Evolutionary conservation across 1,284 basidiomycete genomes (phyloP), one percentile per base, ranked within the genome.

Genomic region (Cryptococcus maquisensis): DNA sequence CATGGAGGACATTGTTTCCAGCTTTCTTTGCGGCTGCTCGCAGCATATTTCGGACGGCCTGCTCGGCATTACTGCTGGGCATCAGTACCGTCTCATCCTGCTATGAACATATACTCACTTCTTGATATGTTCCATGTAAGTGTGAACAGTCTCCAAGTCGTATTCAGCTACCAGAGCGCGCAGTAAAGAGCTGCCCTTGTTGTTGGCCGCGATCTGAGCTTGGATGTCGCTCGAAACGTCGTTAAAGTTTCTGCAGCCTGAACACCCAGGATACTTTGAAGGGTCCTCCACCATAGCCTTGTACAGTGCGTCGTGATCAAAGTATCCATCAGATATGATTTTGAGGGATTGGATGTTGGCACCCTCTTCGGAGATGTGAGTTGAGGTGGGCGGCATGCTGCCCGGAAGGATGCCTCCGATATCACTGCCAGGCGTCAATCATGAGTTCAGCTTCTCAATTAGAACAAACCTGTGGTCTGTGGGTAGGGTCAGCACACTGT

Each of bases 141-240:
- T 83, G 69, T 97, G 92, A 2, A 97, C 94, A 1, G 85, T 91
- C 51, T 84, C 78, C 37, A 97, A 80, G 3, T 87, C 84, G 69
- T 95, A 96, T 64, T 98, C 92, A 7, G 84, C 82, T 39, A 95
- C 86, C 61, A 97, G 87, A 83, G 69, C 51, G 4, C 62, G 59
- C 32, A 93, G 83, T 8, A 93, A 80, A 61, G 88, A 86, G 24
- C 88, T 85, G 15, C 92, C 94, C 78, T 96, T 97, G 75, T 95
- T 85, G 72, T 96, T 97, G 16, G 95, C 94, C 0, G 93, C 90
- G 56, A 98, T 88, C 95, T 93, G 68, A 38, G 94, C 93, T 73
- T 94, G 92, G 55, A 97, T 73, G 72, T 97, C 94, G 62, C 88
- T 91, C 78, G 95, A 91, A 1, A 96, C 93, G 65, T 60, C 59